These are phyloP conservation scores for Gentiana macrophylla DNA, from an alignment of 257 asterid genomes.

Conservation along the genomic window DNA sequence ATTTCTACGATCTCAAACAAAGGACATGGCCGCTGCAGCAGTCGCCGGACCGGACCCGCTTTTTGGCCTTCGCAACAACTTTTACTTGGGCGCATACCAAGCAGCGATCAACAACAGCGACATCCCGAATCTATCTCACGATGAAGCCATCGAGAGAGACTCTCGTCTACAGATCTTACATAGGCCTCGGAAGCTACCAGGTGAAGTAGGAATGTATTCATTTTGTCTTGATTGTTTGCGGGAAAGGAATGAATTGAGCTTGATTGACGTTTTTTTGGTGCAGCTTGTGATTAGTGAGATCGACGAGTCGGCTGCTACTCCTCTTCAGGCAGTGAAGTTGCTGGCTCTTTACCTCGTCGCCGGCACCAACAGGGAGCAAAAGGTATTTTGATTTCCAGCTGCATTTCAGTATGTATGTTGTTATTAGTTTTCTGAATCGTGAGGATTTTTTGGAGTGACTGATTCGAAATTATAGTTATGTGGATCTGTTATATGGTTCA, in stretches of 20 bases:
- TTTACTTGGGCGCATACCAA: constrained; percentile 89
- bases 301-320: constrained; percentile 86
- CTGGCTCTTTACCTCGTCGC: constrained; percentile 68
- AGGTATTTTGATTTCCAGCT: background rate
- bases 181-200: constrained; percentile 84
- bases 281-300: constrained; percentile 92
- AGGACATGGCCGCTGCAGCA: constrained; percentile 25
- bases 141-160: constrained; percentile 75
- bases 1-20: background rate
- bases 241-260: constrained; percentile 1
- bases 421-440: background rate
- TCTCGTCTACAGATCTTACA: constrained; percentile 82
- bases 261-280: constrained; percentile 2
- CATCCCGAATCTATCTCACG: constrained; percentile 72
- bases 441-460: background rate
- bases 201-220: constrained; percentile 16
- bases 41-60: constrained; percentile 81
- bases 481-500: background rate
- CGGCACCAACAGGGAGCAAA: constrained; percentile 53
- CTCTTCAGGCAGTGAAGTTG: constrained; percentile 95
- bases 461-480: constrained; percentile 6
- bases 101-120: constrained; percentile 95
- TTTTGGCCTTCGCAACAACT: constrained; percentile 79
- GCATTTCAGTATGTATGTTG: background rate
- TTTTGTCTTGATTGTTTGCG: background rate